Base-by-base conservation (phyloP, 2,329 filamentous ascomycete species). In the Arachnopeziza araneosa region DNA sequence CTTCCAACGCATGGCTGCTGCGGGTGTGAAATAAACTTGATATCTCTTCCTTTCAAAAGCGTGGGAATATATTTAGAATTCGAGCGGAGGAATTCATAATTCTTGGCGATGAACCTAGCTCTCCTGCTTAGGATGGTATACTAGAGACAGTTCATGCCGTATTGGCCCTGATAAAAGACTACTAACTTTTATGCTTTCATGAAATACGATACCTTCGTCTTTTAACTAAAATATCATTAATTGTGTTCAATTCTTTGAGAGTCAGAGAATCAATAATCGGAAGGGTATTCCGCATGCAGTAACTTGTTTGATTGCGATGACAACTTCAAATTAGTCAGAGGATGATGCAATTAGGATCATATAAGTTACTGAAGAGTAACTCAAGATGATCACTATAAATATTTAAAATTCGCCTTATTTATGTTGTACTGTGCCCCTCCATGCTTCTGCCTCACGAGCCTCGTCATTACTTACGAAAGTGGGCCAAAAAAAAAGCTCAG, bases 1-100 rank as follows among this genome's bases (percentile, higher is more conserved):
- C 74, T 88, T 88, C 74, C 79, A 83, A 76, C 76, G 83, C 64
- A 87, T 88, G 83, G 83, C 80, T 71, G 79, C 78, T 50, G 77
- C 75, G 56, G 83, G 82, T 49, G 73, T 80, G 52, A 75, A 80
- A 74, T 84, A 78, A 71, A 66, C 26, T 60, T 10, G 10, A 54
- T 51, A 32, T 52, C 49, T 48, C 17, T 52, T 52, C 10, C 23
- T 50, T 57, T 48, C 6, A 24, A 57, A 57, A 57, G 36, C 36
- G 10, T 44, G 5, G 17, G 36, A 9, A 30, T n/a, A 30, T 14
- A 44, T 44, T 44, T 44, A 7, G 36, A 44, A 8, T 44, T 44
- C 17, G 17, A 44, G 17, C 36, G 12, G 36, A 44, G 36, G 36
- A 44, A 12, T 44, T 44, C 17, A 44, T 44, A 44, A 12, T 12